phyloP scores from a whole-genome alignment of 2,329 filamentous ascomycete species.

The Xylariales sp. region DNA sequence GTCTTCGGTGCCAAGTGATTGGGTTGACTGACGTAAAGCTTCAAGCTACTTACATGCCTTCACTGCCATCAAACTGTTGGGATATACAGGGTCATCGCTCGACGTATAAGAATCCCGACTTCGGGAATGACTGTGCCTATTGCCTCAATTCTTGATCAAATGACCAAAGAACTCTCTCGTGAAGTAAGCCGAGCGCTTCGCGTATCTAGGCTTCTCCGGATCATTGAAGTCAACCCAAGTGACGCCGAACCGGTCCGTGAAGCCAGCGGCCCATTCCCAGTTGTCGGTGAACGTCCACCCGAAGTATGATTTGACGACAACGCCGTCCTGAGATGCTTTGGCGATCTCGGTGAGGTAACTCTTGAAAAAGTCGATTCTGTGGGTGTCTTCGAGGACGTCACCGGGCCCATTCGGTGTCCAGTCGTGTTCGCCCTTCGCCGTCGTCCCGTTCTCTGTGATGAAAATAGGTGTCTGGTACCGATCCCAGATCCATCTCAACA shows the following conservation, averaged over 20 bases:
- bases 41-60: too few relatives aligned
- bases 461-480: conserved; percentile 36
- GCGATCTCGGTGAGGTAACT: conserved; percentile 33
- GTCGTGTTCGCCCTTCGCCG: conserved; percentile 32
- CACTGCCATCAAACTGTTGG: too few relatives aligned
- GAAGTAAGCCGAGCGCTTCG: conserved; percentile 28
- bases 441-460: conserved; percentile 39
- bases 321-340: conserved; percentile 31
- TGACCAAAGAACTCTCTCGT: conserved; percentile 25
- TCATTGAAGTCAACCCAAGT: conserved; percentile 36
- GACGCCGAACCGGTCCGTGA: conserved; percentile 33
- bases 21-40: too few relatives aligned
- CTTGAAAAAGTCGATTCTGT: conserved; percentile 33
- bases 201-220: conserved; percentile 29
- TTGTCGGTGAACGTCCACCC: conserved; percentile 38
- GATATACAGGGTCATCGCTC: too few relatives aligned
- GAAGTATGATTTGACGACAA: conserved; percentile 35
- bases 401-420: conserved; percentile 23
- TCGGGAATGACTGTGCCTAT: too few relatives aligned
- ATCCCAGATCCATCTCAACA: conserved; percentile 36
- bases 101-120: too few relatives aligned
- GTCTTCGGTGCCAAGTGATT: too few relatives aligned
- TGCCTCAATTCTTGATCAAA: conserved; percentile 19
- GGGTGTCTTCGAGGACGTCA: conserved; percentile 32
- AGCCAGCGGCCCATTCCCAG: conserved; percentile 41